Evolutionary conservation across 768 basidiomycete species (phyloP).

Genomic region (Serendipita vermifera): DNA sequence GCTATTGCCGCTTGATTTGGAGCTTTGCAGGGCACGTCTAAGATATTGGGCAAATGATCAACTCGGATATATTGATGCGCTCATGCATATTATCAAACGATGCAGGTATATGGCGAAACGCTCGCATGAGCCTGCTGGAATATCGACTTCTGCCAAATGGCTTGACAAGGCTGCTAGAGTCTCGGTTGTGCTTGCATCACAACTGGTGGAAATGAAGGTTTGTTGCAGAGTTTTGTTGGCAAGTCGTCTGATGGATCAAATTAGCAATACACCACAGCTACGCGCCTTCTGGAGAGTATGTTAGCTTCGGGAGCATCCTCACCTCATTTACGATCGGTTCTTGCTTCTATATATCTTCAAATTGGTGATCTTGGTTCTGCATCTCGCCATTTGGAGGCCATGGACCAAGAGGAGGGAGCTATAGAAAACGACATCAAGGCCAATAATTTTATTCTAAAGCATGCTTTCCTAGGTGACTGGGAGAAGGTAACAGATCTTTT

Average conservation of each 20-base stretch:
- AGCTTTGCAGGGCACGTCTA: conserved; percentile 57
- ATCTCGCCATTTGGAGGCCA: conserved; percentile 40
- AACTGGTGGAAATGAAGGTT: conserved; percentile 77
- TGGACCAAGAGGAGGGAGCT: conserved; percentile 29
- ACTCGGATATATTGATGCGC: conserved; percentile 65
- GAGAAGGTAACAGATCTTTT: conserved; percentile 35
- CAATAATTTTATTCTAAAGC: conserved; percentile 31
- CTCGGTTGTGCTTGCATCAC: conserved; percentile 66
- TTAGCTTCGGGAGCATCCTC: conserved; percentile 26
- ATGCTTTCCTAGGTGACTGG: conserved; percentile 46
- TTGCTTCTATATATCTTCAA: conserved; percentile 65
- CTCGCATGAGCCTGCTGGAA: conserved; percentile 19
- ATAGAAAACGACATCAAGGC: conserved; percentile 60
- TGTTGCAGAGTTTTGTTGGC: conserved; percentile 10
- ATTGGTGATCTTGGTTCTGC: conserved; percentile 52
- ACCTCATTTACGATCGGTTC: conserved; percentile 49
- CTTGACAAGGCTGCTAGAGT: conserved; percentile 64
- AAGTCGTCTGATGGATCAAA: not conserved
- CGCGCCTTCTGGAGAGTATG: conserved; percentile 46
- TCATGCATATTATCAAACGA: conserved; percentile 45
- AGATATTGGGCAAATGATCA: conserved; percentile 75
- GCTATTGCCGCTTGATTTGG: conserved; percentile 39
- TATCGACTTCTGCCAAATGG: conserved; percentile 47
- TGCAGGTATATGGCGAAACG: conserved; percentile 35
- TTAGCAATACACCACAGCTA: conserved; percentile 62